Percentiles rank a stretch among this genome's conserved stretches.
Evolutionary conservation across 108 stramenopile genomes (phyloP).

Genomic region (Fistulifera pelliculosa): DNA sequence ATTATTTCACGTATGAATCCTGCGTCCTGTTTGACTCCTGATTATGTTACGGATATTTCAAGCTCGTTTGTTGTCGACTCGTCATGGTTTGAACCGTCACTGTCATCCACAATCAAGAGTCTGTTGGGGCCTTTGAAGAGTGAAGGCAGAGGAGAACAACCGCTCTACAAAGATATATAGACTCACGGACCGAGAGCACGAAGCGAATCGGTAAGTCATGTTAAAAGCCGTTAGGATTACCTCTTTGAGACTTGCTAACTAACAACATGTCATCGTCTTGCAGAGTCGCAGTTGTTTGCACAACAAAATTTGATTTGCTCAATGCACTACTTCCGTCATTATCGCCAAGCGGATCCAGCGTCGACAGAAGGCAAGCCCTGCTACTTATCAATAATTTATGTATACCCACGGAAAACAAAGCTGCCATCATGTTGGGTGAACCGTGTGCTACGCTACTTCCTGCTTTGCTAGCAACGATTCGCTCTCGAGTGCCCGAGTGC

Average conservation of each 20-base stretch:
- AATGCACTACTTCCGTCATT: slow-evolving; percentile 5
- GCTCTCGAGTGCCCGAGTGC: slow-evolving; percentile 17
- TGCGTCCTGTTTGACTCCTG: slow-evolving; percentile 6
- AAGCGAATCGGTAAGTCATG: slow-evolving; percentile 4
- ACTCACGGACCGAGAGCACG: slow-evolving; percentile 3
- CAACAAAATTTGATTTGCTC: background rate
- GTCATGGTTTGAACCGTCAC: background rate
- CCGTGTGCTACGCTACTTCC: slow-evolving; percentile 12
- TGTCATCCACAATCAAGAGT: background rate
- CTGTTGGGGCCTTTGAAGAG: background rate
- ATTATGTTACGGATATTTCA: background rate
- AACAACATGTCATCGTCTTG: background rate
- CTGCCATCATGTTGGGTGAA: slow-evolving; percentile 16
- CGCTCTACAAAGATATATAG: slow-evolving; percentile 5
- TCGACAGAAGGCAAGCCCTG: slow-evolving; percentile 29
- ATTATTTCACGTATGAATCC: slow-evolving; percentile 5
- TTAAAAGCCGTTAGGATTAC: too few relatives aligned
- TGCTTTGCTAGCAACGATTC: slow-evolving; percentile 19
- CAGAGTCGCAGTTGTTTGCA: slow-evolving; percentile 3
- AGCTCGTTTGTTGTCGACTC: background rate
- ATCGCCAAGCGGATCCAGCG: background rate
- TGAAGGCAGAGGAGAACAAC: slow-evolving; percentile 2
- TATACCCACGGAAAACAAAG: slow-evolving; percentile 40
- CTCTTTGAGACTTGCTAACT: too few relatives aligned
- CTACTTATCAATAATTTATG: slow-evolving; percentile 45